Evolutionary conservation across 2,329 filamentous ascomycete species (phyloP).

Genomic region (Colletotrichum tropicicola): DNA sequence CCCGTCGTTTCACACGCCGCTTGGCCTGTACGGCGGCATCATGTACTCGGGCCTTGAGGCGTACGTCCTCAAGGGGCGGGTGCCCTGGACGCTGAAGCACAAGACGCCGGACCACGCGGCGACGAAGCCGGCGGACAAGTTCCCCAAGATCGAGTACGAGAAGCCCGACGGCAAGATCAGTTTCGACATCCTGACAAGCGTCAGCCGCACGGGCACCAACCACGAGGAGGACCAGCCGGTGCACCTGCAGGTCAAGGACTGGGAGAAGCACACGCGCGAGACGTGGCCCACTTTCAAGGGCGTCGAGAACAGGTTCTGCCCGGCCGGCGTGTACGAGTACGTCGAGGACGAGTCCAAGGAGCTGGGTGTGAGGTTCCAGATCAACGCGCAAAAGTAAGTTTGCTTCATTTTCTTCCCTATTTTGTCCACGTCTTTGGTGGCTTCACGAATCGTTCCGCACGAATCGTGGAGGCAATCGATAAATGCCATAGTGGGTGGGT

Average conservation of each 20-base stretch:
- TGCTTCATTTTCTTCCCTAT: not conserved
- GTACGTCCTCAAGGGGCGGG: constrained; percentile 83
- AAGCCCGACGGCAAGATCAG: constrained; percentile 96
- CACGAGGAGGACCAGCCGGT: constrained; percentile 99
- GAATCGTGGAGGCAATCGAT: not conserved
- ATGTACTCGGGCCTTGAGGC: constrained; percentile 94
- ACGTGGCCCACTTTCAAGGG: constrained; percentile 91
- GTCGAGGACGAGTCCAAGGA: constrained; percentile 90
- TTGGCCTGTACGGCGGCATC: constrained; percentile 90
- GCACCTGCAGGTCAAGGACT: constrained; percentile 93
- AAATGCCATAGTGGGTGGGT: not conserved
- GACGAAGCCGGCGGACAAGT: constrained; percentile 83
- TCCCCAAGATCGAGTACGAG: constrained; percentile 91
- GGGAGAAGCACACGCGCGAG: constrained; percentile 86
- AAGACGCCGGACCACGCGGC: constrained; percentile 78
- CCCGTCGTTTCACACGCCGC: constrained; percentile 87
- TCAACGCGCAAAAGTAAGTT: constrained; percentile 95
- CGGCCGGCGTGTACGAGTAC: constrained; percentile 97
- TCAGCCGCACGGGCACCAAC: constrained; percentile 95
- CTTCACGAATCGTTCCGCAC: too few species aligned
- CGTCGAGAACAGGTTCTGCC: constrained; percentile 95
- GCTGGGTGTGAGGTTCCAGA: constrained; percentile 93
- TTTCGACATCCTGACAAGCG: constrained; percentile 96
- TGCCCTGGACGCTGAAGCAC: constrained; percentile 93
- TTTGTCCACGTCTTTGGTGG: not conserved